phyloP scores from a whole-genome alignment of 495 filamentous ascomycete genomes.

The Tetracladium setigerum region DNA sequence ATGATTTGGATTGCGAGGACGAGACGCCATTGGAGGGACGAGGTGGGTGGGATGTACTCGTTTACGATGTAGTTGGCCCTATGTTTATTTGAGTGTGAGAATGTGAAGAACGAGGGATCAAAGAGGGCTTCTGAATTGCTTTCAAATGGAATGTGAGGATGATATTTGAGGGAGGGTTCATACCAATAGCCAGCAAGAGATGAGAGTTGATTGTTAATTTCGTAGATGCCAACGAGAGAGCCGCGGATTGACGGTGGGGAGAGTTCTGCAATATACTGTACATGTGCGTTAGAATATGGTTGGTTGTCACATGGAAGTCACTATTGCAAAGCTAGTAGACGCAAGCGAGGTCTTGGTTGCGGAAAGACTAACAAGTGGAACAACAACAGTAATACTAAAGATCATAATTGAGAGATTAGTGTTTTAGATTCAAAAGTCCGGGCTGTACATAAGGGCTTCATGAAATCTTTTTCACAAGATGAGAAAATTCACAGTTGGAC shows the following conservation, averaged over 20 bases:
- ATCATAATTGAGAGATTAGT: too few species aligned
- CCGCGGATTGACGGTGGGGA: constrained; percentile 45
- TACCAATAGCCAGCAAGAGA: constrained; percentile 65
- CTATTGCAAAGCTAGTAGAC: background rate
- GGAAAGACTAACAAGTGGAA: constrained; percentile 3
- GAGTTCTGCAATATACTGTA: constrained; percentile 44
- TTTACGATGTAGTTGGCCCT: constrained; percentile 13
- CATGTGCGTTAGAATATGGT: background rate
- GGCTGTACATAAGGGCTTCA: too few species aligned
- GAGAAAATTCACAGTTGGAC: too few species aligned
- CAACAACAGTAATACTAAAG: constrained; percentile 4
- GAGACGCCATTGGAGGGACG: constrained; percentile 47
- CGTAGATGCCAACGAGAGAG: constrained; percentile 56
- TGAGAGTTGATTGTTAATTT: constrained; percentile 65
- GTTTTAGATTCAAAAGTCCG: too few species aligned
- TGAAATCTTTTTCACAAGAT: too few species aligned
- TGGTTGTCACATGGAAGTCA: background rate
- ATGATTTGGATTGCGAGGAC: constrained; percentile 51
- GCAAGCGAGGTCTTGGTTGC: background rate
- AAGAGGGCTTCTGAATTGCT: constrained; percentile 47
- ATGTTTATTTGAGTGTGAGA: too few species aligned
- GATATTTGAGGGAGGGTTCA: constrained; percentile 40
- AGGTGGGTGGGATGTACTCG: constrained; percentile 12
- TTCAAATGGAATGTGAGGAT: constrained; percentile 32
- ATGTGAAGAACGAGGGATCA: constrained; percentile 42